Percentiles rank a stretch among this genome's conserved stretches.
Evolutionary conservation across 2,329 filamentous ascomycete species (phyloP).

Genomic region (Phialophora tarda): DNA sequence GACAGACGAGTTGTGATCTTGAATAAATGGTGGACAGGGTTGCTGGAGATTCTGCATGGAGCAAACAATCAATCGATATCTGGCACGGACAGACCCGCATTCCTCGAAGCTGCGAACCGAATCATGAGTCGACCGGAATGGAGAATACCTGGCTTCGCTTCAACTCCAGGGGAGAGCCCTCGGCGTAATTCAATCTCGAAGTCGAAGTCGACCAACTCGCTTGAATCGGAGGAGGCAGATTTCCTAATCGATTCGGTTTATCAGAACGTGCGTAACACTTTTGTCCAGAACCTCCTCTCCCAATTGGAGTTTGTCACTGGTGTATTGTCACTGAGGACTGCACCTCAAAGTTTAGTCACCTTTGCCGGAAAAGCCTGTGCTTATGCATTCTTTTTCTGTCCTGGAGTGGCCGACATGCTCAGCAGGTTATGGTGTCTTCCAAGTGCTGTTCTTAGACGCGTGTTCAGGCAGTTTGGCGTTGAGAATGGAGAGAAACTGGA

Average conservation of each 20-base stretch:
- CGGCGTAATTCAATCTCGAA: slow-evolving; percentile 51
- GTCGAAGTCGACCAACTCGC: slow-evolving; percentile 64
- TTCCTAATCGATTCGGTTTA: slow-evolving; percentile 78
- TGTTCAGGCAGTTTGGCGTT: slow-evolving; percentile 71
- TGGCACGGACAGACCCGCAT: slow-evolving; percentile 79
- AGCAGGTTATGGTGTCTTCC: slow-evolving; percentile 79
- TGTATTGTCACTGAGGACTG: slow-evolving; percentile 80
- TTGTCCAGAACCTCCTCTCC: slow-evolving; percentile 77
- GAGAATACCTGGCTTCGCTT: slow-evolving; percentile 71
- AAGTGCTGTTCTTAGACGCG: slow-evolving; percentile 70
- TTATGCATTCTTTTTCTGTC: slow-evolving; percentile 92
- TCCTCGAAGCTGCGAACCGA: slow-evolving; percentile 77
- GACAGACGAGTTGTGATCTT: slow-evolving; percentile 79
- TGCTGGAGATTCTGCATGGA: slow-evolving; percentile 81
- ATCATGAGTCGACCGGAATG: slow-evolving; percentile 91
- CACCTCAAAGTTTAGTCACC: slow-evolving; percentile 72
- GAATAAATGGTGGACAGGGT: slow-evolving; percentile 87
- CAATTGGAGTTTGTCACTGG: slow-evolving; percentile 89
- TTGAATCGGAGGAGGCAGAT: slow-evolving; percentile 65
- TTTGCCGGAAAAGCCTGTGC: slow-evolving; percentile 91
- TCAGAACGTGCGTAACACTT: slow-evolving; percentile 88
- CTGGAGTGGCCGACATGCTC: slow-evolving; percentile 81
- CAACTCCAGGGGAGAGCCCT: slow-evolving; percentile 46
- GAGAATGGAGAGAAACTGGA: slow-evolving; percentile 56
- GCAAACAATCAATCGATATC: slow-evolving; percentile 76